Evolutionary conservation across 768 basidiomycete species (phyloP).

Genomic region (Boletellus emodensis): DNA sequence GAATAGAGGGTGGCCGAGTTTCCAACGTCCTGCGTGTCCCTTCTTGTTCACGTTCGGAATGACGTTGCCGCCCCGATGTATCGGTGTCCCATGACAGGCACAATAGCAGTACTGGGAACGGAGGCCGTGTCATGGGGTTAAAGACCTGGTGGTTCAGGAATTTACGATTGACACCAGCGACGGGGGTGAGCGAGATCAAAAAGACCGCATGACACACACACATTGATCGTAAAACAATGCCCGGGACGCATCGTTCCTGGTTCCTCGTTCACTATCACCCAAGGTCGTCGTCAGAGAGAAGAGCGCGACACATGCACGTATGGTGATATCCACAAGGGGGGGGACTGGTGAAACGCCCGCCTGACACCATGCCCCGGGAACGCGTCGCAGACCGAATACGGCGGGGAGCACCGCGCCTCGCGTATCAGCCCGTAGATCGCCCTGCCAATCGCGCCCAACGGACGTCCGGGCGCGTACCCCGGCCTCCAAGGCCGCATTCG

Average conservation of each 20-base stretch:
- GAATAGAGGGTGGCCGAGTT: too few species aligned
- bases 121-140: too few species aligned
- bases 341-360: slow-evolving; percentile 69
- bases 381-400: slow-evolving; percentile 62
- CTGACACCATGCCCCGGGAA: slow-evolving; percentile 91
- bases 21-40: too few species aligned
- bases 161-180: too few species aligned
- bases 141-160: too few species aligned
- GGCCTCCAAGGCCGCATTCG: slow-evolving; percentile 59
- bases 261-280: slow-evolving; percentile 68
- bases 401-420: slow-evolving; percentile 37
- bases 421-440: slow-evolving; percentile 57
- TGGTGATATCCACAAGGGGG: slow-evolving; percentile 89
- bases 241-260: slow-evolving; percentile 79
- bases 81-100: too few species aligned
- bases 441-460: slow-evolving; percentile 65
- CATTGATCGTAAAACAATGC: slow-evolving; percentile 93
- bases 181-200: too few species aligned
- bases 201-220: slow-evolving; percentile 36
- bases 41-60: too few species aligned
- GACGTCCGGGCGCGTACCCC: slow-evolving; percentile 73
- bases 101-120: too few species aligned
- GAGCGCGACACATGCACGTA: slow-evolving; percentile 43
- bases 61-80: too few species aligned
- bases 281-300: background rate